Evolutionary conservation across 441 rosid species (phyloP).

Genomic region (Rhodomyrtus psidioides): DNA sequence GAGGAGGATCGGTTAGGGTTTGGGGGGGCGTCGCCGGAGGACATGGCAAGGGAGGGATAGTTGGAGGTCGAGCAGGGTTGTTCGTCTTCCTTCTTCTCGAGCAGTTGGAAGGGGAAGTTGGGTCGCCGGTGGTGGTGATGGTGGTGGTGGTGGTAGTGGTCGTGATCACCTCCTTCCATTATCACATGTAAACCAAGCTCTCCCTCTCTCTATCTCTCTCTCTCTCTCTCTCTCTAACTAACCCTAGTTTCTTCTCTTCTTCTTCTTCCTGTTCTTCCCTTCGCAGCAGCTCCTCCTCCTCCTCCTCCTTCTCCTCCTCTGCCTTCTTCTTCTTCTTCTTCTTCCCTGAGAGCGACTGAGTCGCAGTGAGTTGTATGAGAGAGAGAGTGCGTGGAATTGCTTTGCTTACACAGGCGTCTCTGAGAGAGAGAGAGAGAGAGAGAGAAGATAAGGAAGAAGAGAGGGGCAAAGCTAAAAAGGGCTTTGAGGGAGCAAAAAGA

Average conservation of each 20-base stretch:
- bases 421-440: constrained; percentile 10
- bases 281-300: neutral
- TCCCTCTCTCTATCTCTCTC: neutral
- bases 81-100: constrained; percentile 55
- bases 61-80: constrained; percentile 42
- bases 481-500: constrained; percentile 6
- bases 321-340: neutral
- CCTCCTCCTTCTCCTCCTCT: neutral
- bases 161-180: constrained; percentile 51
- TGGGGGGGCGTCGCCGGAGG: constrained; percentile 3
- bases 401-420: neutral
- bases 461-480: constrained; percentile 52
- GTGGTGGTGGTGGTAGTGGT: constrained; percentile 21
- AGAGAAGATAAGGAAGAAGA: neutral
- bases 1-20: neutral
- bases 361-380: neutral
- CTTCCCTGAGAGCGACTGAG: neutral
- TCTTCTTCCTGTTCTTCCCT: neutral
- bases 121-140: constrained; percentile 26
- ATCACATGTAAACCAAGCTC: constrained; percentile 7
- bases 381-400: neutral
- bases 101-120: constrained; percentile 72
- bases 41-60: constrained; percentile 43
- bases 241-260: constrained; percentile 31
- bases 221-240: neutral